Evolutionary conservation across 352 stramenopile species (phyloP).

Genomic region (Pythium brachiatum): DNA sequence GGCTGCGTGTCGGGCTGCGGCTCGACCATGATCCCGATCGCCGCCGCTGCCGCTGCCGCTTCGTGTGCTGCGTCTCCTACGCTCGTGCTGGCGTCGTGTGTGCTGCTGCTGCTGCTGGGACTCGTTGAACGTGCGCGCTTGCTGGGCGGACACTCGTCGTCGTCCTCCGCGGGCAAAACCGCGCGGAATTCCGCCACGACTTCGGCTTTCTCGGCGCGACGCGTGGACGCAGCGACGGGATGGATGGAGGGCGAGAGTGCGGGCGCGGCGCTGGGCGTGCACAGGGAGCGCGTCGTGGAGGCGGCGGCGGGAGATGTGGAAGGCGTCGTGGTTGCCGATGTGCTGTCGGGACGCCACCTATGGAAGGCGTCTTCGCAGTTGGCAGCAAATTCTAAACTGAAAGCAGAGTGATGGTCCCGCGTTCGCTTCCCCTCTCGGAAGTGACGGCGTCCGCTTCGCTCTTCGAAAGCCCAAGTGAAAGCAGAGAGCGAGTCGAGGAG

Average conservation of each 20-base stretch:
- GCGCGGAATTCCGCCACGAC: conserved; percentile 3
- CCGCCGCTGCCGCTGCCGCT: not conserved
- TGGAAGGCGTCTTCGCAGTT: conserved; percentile 25
- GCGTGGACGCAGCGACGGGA: conserved; percentile 16
- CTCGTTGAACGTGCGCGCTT: conserved; percentile 10
- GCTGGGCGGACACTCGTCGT: conserved; percentile 16
- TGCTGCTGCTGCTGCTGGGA: not conserved
- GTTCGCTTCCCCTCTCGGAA: conserved; percentile 16
- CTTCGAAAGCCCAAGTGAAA: conserved; percentile 29
- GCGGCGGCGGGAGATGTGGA: too few relatives aligned
- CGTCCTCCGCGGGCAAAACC: conserved; percentile 15
- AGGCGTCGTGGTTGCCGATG: conserved; percentile 6
- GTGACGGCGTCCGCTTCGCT: conserved; percentile 21
- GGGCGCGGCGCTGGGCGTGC: not conserved
- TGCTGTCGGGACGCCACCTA: conserved; percentile 13
- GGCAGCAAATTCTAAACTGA: conserved; percentile 34
- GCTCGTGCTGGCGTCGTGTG: not conserved
- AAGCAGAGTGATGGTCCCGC: conserved; percentile 29
- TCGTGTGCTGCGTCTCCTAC: not conserved
- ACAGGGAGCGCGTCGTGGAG: conserved; percentile 6
- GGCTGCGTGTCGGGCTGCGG: conserved; percentile 6
- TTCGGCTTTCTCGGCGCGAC: conserved; percentile 14
- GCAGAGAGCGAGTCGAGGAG: not conserved
- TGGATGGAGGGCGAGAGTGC: conserved; percentile 19
- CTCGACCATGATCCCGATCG: conserved; percentile 19